Percentiles rank a stretch among this genome's conserved stretches.
These are phyloP conservation scores for Boletus vinaceobasis DNA, from an alignment of 768 basidiomycete species.

Conservation along the genomic window DNA sequence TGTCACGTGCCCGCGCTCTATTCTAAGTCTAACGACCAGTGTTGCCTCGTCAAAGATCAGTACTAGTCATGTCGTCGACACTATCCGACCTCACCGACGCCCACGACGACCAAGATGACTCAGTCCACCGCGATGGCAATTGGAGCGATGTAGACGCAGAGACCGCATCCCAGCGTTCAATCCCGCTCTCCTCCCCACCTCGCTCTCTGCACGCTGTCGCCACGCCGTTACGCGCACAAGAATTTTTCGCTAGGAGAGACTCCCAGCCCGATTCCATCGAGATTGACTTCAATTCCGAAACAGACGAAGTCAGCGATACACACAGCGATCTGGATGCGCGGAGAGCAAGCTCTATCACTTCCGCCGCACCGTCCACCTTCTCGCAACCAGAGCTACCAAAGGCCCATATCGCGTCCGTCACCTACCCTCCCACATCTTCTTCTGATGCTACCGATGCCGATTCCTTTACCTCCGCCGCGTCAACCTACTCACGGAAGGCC, in stretches of 20 bases:
- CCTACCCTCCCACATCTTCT: slow-evolving; percentile 58
- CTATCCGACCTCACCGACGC: not conserved
- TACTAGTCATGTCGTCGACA: slow-evolving; percentile 17
- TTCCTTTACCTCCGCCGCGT: slow-evolving; percentile 63
- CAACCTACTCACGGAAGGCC: slow-evolving; percentile 56
- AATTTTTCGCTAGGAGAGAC: slow-evolving; percentile 37
- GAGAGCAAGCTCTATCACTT: slow-evolving; percentile 50
- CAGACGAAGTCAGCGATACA: slow-evolving; percentile 52
- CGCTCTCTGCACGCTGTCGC: slow-evolving; percentile 43
- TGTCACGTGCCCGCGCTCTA: slow-evolving; percentile 16
- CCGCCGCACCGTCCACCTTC: slow-evolving; percentile 44
- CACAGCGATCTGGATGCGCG: slow-evolving; percentile 31
- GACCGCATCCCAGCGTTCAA: slow-evolving; percentile 76
- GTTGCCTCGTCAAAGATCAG: not conserved
- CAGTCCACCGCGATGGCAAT: slow-evolving; percentile 18
- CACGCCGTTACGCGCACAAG: slow-evolving; percentile 21
- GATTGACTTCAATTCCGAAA: slow-evolving; percentile 53
- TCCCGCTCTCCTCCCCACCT: slow-evolving; percentile 66
- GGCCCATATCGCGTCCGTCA: slow-evolving; percentile 35
- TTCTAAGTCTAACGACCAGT: not conserved
- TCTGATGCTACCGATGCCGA: slow-evolving; percentile 44
- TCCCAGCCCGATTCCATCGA: slow-evolving; percentile 48
- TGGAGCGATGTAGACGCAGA: slow-evolving; percentile 63
- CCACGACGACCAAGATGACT: slow-evolving; percentile 7
- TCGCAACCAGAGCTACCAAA: slow-evolving; percentile 37